Evolutionary conservation across 257 asterid genomes (phyloP), one percentile per base, ranked within the genome.

Genomic region (Perilla frutescens): DNA sequence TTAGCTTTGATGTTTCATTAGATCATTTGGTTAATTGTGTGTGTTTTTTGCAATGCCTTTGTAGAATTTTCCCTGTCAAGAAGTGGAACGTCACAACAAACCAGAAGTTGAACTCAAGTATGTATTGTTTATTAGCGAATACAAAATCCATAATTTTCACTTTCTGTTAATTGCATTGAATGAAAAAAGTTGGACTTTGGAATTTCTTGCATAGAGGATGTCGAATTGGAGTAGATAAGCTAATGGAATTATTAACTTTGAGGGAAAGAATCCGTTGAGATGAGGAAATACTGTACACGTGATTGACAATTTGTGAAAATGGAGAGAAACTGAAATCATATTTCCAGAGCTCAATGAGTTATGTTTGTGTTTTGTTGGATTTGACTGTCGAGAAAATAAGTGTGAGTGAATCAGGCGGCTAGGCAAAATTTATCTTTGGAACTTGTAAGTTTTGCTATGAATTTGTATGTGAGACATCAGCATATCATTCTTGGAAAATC

Each of bases 101-200:
- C 99, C 99, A 41, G 99, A 94, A 81, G 97, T 94, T 84, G 99
- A 94, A 81, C 87, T 94, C 79, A 94, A 94, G 99, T 94, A 87
- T 45, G 98, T 77, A 36, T 45, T 43, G 9, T 66, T 72, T 62
- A 29, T 77, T 43, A 4, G 36, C 60, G 11, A n/a, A 1, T 64
- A 45, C 50, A 71, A 69, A 53, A 48, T 69, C 36, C 41, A 11
- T 31, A 47, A 13, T 70, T 53, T 13, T 6, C 49, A 37, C 73
- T 34, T 11, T 8, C 6, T 14, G 32, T 65, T 12, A 41, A 48
- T 34, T 68, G 11, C 69, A 10, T 44, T 51, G 67, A 32, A 31
- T 2, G 60, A 31, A 47, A 12, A 14, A 29, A 13, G 39, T 71
- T 49, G 7, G 39, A 39, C 48, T 71, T 58, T 61, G 14, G 72